These are phyloP conservation scores for Quercus agrifolia DNA, from an alignment of 306 rosid genomes.

Conservation along the genomic window DNA sequence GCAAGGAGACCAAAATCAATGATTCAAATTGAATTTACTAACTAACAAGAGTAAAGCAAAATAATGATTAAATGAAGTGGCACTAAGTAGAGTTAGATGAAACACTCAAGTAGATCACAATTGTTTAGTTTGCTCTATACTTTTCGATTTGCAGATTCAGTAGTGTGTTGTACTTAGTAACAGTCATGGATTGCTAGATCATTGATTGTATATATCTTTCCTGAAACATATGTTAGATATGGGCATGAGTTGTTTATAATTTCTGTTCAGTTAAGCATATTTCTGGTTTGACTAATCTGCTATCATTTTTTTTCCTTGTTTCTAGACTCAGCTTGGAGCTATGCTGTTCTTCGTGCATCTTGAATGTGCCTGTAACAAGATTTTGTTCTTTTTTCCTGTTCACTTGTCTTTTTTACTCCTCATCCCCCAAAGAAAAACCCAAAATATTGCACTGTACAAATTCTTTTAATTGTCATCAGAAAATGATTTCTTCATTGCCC, in stretches of 20 bases:
- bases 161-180: background rate
- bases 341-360: conserved; percentile 10
- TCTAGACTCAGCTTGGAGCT: conserved; percentile 24
- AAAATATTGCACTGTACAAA: background rate
- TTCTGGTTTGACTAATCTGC: conserved; percentile 8
- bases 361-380: conserved; percentile 19
- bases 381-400: conserved; percentile 16
- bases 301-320: background rate
- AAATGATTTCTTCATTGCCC: background rate
- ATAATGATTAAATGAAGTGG: background rate
- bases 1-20: background rate
- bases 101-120: background rate
- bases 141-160: background rate
- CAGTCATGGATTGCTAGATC: background rate
- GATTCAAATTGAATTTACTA: background rate
- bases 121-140: background rate
- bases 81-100: background rate
- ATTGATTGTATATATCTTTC: background rate
- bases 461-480: background rate
- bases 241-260: background rate
- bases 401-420: conserved; percentile 15
- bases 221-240: background rate
- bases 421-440: conserved; percentile 7
- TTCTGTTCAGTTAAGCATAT: background rate
- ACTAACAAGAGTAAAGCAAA: background rate